Evolutionary conservation across 306 rosid genomes (phyloP).

Genomic region (Sechiopsis laciniata): DNA sequence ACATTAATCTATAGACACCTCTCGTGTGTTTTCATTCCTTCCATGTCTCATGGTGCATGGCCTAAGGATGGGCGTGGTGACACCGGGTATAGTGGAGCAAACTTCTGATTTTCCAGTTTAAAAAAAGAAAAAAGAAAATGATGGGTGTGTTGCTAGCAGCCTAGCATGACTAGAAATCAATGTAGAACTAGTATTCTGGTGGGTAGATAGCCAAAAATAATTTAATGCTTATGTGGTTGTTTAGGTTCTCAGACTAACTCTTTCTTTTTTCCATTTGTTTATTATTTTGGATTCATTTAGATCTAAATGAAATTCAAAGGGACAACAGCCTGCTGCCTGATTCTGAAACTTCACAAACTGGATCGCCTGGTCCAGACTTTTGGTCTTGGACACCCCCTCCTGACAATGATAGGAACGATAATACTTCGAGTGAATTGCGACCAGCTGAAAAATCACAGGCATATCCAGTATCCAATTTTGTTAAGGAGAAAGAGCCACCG

Average conservation of each 20-base stretch:
- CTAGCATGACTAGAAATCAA: background rate
- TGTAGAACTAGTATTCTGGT: too few relatives aligned
- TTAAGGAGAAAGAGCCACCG: constrained; percentile 57
- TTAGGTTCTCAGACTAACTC: constrained; percentile 2
- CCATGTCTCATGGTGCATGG: too few relatives aligned
- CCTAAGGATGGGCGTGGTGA: too few relatives aligned
- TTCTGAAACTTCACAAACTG: constrained; percentile 38
- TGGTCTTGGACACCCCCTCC: constrained; percentile 94
- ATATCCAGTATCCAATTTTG: constrained; percentile 34
- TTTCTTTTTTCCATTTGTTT: background rate
- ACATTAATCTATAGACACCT: too few relatives aligned
- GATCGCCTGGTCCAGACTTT: constrained; percentile 85
- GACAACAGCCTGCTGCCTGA: constrained; percentile 29
- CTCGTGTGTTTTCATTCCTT: too few relatives aligned
- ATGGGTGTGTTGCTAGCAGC: background rate
- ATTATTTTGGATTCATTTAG: constrained; percentile 4
- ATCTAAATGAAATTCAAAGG: constrained; percentile 31
- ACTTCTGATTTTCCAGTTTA: too few relatives aligned
- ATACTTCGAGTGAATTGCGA: constrained; percentile 34
- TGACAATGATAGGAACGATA: background rate
- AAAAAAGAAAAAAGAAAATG: too few relatives aligned
- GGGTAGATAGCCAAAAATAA: too few relatives aligned
- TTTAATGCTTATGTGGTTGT: background rate
- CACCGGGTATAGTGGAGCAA: too few relatives aligned
- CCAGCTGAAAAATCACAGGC: constrained; percentile 33